These are phyloP conservation scores for Sporothrix variecibatus DNA, from an alignment of 2,329 filamentous ascomycete species.

Conservation along the genomic window DNA sequence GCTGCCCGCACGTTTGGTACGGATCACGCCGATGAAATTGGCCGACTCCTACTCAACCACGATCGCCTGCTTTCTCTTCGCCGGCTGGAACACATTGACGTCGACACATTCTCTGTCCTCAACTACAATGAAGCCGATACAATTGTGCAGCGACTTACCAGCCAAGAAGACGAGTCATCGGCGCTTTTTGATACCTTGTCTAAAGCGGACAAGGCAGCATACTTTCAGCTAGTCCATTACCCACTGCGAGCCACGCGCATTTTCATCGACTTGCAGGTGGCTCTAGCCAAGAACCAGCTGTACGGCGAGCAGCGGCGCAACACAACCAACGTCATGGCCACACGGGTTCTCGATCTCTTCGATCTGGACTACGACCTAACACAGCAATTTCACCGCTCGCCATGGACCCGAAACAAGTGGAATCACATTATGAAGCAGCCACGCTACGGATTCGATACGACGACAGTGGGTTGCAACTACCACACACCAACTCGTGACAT, in stretches of 20 bases:
- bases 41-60: background rate
- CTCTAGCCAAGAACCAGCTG: constrained; percentile 52
- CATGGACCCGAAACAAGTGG: no score
- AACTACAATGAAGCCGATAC: constrained; percentile 62
- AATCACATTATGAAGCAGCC: constrained; percentile 55
- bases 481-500: background rate
- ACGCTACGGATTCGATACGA: constrained; percentile 46
- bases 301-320: constrained; percentile 58
- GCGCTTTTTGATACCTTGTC: background rate
- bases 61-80: constrained; percentile 5
- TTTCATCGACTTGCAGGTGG: constrained; percentile 33
- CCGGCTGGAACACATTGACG: constrained; percentile 62
- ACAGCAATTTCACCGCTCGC: constrained; percentile 54
- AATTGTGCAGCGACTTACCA: constrained; percentile 40
- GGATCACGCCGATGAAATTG: background rate
- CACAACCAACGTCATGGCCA: constrained; percentile 53
- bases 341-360: constrained; percentile 51
- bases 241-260: background rate
- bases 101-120: constrained; percentile 56
- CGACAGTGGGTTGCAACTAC: no score
- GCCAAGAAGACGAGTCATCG: background rate
- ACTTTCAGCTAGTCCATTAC: background rate
- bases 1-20: background rate
- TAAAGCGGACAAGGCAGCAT: background rate
- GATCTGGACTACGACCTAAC: constrained; percentile 53